These are phyloP conservation scores for Eimeria zaria DNA, from an alignment of 169 alveolate species.

Conservation along the genomic window DNA sequence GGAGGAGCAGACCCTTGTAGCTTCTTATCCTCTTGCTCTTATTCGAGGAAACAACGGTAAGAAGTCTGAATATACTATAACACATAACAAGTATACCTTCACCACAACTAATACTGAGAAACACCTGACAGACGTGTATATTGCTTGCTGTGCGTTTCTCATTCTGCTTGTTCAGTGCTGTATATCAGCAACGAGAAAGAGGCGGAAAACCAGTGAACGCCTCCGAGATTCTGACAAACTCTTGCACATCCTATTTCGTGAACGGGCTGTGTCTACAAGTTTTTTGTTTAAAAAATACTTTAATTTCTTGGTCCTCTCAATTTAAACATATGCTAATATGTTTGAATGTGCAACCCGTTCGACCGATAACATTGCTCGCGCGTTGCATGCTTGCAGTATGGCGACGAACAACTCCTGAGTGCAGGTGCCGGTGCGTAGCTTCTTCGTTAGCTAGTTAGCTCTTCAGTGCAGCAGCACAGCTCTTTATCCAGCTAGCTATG, in stretches of 20 bases:
- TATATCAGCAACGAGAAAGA: conserved; percentile 42
- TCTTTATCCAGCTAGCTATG: not conserved
- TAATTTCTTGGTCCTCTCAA: not conserved
- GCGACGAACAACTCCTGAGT: not conserved
- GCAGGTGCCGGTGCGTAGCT: not conserved
- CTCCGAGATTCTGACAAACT: not conserved
- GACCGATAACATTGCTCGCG: not conserved
- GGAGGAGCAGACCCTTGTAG: conserved; percentile 67
- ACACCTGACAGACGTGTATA: not conserved
- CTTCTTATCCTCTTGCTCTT: conserved; percentile 69
- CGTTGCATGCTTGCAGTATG: not conserved
- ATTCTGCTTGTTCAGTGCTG: conserved; percentile 13
- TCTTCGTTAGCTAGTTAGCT: not conserved
- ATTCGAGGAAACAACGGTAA: conserved; percentile 85
- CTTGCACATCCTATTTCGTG: no score
- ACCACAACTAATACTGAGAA: not conserved
- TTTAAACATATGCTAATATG: no score
- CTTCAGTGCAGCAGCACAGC: not conserved
- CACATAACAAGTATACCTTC: no score
- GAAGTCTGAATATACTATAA: not conserved
- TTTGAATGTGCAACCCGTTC: not conserved
- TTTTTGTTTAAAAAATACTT: not conserved
- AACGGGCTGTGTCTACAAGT: no score
- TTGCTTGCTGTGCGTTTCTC: not conserved
- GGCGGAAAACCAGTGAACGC: not conserved